Evolutionary conservation across 164 flowering plant species (phyloP), one percentile per base, ranked within the genome.

Genomic region (Nymphaea thermarum): DNA sequence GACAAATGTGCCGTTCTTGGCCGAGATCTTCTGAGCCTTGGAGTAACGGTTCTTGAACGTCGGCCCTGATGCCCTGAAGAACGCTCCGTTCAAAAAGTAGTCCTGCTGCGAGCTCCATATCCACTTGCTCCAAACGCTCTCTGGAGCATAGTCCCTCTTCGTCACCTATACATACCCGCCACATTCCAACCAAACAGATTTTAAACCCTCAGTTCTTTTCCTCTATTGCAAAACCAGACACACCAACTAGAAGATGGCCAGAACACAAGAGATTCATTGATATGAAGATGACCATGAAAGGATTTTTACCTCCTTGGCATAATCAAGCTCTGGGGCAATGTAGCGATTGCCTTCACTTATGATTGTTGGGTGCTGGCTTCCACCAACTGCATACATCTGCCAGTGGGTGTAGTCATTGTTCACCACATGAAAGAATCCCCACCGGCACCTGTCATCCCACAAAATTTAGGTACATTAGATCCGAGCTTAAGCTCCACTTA

Each of bases 351-450:
- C 98, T 71, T 90, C 86, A 73, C 98, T 90, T 67, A 88, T 77
- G 64, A 92, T 86, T 62, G 96, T 92, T 3, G 98, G 98, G 16
- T 82, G 63, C 7, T 16, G 7, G 85, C 98, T 90, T 7, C 98
- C 98, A 17, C 98, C 98, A 41, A 93, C 79, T 47, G 98, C 98
- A 43, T 93, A 93, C 93, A 88, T 88, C 41, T 65, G 74, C 98
- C 98, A 93, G 65, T 87, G 90, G 6, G 96, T 84, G 79, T 93
- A 90, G 71, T 84, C 93, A 47, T 93, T 93, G 85, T 93, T 93
- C 6, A 90, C 85, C 0, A 93, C 89, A 65, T 93, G 98, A 69
- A 85, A 43, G 75, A 84, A 90, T 1, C 98, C 98, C 77, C 76
- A 86, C 61, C 98, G 65, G 77, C 86, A 79, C 79, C 72, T 70